Evolutionary conservation across 495 filamentous ascomycete genomes (phyloP).

Genomic region (Chaetomium cochliodes): DNA sequence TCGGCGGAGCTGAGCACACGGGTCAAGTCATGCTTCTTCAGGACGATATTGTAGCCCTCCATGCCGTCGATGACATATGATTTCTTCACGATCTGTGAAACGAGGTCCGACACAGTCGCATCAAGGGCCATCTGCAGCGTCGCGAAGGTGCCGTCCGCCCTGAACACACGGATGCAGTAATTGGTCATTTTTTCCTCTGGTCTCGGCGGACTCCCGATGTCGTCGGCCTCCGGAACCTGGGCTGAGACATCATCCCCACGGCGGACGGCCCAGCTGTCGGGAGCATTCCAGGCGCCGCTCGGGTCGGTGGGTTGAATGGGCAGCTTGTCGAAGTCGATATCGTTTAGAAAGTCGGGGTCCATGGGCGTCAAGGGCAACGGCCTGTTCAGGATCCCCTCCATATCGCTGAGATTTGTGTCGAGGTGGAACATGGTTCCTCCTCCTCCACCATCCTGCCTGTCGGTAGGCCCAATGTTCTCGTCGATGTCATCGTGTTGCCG

Average conservation of each 20-base stretch:
- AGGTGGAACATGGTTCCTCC: slow-evolving; percentile 59
- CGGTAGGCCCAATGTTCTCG: slow-evolving; percentile 47
- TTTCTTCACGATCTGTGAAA: slow-evolving; percentile 81
- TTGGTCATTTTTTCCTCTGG: slow-evolving; percentile 64
- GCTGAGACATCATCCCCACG: slow-evolving; percentile 57
- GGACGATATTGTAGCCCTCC: slow-evolving; percentile 90
- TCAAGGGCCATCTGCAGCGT: slow-evolving; percentile 79
- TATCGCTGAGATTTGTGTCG: slow-evolving; percentile 77
- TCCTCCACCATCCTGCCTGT: slow-evolving; percentile 44
- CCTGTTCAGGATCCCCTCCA: slow-evolving; percentile 77
- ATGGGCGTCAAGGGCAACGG: slow-evolving; percentile 63
- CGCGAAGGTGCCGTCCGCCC: slow-evolving; percentile 88
- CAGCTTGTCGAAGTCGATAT: slow-evolving; percentile 48
- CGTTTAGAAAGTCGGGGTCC: slow-evolving; percentile 55
- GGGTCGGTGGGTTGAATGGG: slow-evolving; percentile 34
- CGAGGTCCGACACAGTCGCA: slow-evolving; percentile 78
- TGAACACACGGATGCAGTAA: slow-evolving; percentile 95
- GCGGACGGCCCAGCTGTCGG: slow-evolving; percentile 90
- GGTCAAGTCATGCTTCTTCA: slow-evolving; percentile 88
- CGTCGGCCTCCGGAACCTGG: slow-evolving; percentile 55
- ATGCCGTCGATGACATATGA: slow-evolving; percentile 85
- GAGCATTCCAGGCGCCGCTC: slow-evolving; percentile 72
- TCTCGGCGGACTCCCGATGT: slow-evolving; percentile 58
- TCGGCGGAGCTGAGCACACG: slow-evolving; percentile 75
- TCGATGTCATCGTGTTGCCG: slow-evolving; percentile 48